Base-by-base conservation (phyloP, 768 basidiomycete species). In the Chlorophyllum brunneum region DNA sequence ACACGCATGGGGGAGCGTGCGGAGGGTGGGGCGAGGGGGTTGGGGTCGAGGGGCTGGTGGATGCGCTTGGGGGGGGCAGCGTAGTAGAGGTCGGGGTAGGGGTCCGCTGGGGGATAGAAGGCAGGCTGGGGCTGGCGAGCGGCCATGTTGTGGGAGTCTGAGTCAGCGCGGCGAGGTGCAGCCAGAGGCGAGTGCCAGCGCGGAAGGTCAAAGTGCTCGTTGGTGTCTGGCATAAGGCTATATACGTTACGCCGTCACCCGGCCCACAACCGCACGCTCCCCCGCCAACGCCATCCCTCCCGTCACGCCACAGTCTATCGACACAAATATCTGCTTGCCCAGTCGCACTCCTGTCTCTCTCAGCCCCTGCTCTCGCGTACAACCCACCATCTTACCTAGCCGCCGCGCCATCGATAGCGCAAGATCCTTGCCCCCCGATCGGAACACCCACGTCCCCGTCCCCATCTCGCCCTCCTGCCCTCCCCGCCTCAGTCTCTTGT, bases 131-230 rank as follows among this genome's bases (percentile, higher is more conserved):
- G 72, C 37, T 77, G 72, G 54, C 74, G 64, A 45, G 70, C 61
- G n/a, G n/a, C n/a, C 54, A 69, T 63, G 56, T 63, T 54, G 56
- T 70, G 70, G 50, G 65, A 67, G 58, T 75, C 74, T 44, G 68
- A 75, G 47, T 74, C 73, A 56, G 88, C 85, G 77, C 9, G 80
- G 48, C 22, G 40, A 30, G 5, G 15, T 42, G 39, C 5, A 20
- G 44, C 8, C 8, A 13, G 23, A 31, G 18, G 80, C 23, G 23
- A 40, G 39, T 70, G 83, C 86, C 79, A 81, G 81, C 80, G 60
- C 77, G 83, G 77, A 80, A 98, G 61, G 71, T 88, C 87, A 71
- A 88, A 91, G 72, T 81, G 82, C 74, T 89, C 86, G 83, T 88
- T 86, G 63, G 82, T 69, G 74, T 80, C 81, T 71, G 77, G 74